Conservation (phyloP, 768 basidiomycete genomes). For the Lactarius indigo region DNA sequence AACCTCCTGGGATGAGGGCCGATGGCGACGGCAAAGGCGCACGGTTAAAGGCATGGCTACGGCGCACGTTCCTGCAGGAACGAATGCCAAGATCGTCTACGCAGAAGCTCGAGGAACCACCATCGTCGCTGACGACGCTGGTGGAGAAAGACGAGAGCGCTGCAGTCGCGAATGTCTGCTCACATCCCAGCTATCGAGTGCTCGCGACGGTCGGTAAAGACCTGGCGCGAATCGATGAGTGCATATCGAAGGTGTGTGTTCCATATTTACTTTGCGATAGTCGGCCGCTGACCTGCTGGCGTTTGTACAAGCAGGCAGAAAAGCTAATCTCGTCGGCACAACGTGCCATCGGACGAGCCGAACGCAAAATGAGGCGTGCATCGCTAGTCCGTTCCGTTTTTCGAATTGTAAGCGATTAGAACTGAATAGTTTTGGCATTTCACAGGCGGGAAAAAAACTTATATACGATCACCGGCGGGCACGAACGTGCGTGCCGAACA, state of each 20-base stretch:
- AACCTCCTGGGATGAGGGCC: slow-evolving; percentile 20
- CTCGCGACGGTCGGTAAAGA: slow-evolving; percentile 55
- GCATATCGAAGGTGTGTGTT: slow-evolving; percentile 47
- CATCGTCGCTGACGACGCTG: slow-evolving; percentile 12
- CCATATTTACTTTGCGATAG: neutral
- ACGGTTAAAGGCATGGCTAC: slow-evolving; percentile 61
- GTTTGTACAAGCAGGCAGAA: slow-evolving; percentile 9
- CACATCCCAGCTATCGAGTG: slow-evolving; percentile 38
- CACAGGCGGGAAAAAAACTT: slow-evolving; percentile 10
- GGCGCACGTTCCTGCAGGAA: slow-evolving; percentile 46
- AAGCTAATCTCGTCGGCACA: slow-evolving; percentile 15
- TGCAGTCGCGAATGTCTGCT: neutral
- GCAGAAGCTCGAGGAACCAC: slow-evolving; percentile 8
- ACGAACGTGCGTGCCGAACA: neutral
- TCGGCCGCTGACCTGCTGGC: neutral
- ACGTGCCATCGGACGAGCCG: slow-evolving; percentile 16
- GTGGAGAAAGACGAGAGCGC: slow-evolving; percentile 9
- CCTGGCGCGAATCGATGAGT: slow-evolving; percentile 51
- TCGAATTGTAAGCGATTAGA: neutral
- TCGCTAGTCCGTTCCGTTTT: slow-evolving; percentile 21
- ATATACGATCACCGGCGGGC: slow-evolving; percentile 17
- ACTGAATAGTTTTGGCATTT: neutral
- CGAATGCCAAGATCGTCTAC: slow-evolving; percentile 17
- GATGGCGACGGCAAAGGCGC: slow-evolving; percentile 38
- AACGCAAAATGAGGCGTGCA: slow-evolving; percentile 18